Evolutionary conservation across 352 stramenopile species (phyloP).

Genomic region (Phytophthora cajani): DNA sequence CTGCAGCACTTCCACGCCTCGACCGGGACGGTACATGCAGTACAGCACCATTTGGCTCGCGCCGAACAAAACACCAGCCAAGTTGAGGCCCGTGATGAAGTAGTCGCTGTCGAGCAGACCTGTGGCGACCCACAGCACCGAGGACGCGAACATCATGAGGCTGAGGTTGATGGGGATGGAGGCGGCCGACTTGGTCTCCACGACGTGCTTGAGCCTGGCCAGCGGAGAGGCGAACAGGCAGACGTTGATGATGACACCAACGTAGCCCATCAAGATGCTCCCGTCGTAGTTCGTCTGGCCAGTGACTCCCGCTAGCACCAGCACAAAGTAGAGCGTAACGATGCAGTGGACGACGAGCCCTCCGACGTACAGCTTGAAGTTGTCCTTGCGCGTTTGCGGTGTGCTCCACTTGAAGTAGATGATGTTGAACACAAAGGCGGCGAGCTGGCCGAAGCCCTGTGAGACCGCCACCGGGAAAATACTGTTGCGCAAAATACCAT

Average conservation of each 20-base stretch:
- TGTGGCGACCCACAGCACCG: constrained; percentile 54
- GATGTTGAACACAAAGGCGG: constrained; percentile 22
- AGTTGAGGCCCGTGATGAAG: constrained; percentile 52
- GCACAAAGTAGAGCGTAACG: constrained; percentile 42
- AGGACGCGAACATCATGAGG: constrained; percentile 54
- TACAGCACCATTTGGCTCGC: constrained; percentile 56
- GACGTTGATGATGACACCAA: constrained; percentile 31
- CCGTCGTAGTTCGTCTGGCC: constrained; percentile 23
- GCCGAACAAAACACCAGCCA: constrained; percentile 43
- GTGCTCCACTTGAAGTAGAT: constrained; percentile 31
- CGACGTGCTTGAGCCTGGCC: constrained; percentile 43
- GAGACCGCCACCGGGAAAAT: constrained; percentile 35
- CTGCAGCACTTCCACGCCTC: neutral
- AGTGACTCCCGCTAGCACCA: constrained; percentile 37
- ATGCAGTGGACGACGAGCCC: constrained; percentile 17
- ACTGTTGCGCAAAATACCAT: constrained; percentile 31
- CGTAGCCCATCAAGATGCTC: constrained; percentile 25
- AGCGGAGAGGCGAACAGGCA: constrained; percentile 63
- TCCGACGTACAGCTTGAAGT: constrained; percentile 4
- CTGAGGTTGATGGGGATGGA: constrained; percentile 63
- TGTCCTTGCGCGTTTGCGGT: constrained; percentile 8
- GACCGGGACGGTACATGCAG: constrained; percentile 42
- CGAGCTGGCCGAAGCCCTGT: constrained; percentile 22
- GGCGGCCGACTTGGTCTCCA: constrained; percentile 44
- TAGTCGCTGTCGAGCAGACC: constrained; percentile 47